Evolutionary conservation across 805 yeast genomes (phyloP).

Genomic region (Yarrowia sp.): DNA sequence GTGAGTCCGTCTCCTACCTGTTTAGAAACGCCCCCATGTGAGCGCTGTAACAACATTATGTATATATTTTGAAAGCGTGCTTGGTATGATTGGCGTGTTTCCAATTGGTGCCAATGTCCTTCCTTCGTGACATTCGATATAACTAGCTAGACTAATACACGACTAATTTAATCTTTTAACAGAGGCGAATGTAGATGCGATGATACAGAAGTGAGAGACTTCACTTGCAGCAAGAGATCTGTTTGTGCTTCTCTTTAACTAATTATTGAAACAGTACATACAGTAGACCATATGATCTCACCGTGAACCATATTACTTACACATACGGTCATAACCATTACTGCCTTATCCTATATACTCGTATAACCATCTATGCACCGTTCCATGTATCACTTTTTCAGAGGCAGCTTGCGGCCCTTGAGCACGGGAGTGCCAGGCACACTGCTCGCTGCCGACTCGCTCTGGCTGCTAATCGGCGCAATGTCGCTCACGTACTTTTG

Average conservation of each 20-base stretch:
- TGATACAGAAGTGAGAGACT: no score
- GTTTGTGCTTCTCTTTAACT: no score
- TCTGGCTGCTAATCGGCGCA: not conserved
- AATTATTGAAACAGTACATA: no score
- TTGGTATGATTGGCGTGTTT: not conserved
- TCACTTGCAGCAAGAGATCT: no score
- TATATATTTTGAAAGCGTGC: constrained; percentile 2
- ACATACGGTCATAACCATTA: constrained; percentile 11
- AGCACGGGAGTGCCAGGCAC: constrained; percentile 7
- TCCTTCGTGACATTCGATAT: not conserved
- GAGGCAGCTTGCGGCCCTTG: constrained; percentile 10
- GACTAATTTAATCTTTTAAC: not conserved
- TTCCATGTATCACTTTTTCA: constrained; percentile 14
- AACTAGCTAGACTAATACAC: constrained; percentile 15
- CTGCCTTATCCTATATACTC: not conserved
- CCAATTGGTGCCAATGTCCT: not conserved
- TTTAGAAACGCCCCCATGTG: constrained; percentile 62
- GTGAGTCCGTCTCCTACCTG: constrained; percentile 88
- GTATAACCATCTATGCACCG: not conserved
- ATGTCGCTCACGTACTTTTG: constrained; percentile 10
- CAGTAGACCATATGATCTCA: no score
- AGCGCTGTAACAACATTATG: not conserved
- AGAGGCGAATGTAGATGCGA: no score
- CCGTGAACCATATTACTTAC: no score
- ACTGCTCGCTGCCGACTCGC: constrained; percentile 5